Evolutionary conservation across 108 stramenopile species (phyloP).

Genomic region (Phaeodactylum tricornutum): DNA sequence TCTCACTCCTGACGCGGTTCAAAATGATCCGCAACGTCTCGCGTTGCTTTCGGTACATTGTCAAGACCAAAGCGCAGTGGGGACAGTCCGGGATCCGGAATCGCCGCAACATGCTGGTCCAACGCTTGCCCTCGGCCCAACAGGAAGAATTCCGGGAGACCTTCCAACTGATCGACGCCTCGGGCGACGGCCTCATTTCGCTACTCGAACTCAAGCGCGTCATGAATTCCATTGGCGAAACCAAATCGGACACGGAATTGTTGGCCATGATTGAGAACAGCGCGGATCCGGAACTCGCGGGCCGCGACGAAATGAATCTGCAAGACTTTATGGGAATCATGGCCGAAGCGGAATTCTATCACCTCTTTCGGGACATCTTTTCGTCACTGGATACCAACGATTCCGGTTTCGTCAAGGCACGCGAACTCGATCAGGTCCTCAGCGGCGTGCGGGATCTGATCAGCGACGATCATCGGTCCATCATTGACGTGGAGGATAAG

Average conservation of each 20-base stretch:
- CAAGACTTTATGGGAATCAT: slow-evolving; percentile 78
- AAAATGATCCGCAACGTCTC: slow-evolving; percentile 61
- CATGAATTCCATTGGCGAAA: slow-evolving; percentile 38
- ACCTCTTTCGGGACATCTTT: slow-evolving; percentile 77
- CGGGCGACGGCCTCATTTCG: slow-evolving; percentile 45
- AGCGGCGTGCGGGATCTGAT: slow-evolving; percentile 76
- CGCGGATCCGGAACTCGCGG: slow-evolving; percentile 29
- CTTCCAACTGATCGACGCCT: slow-evolving; percentile 55
- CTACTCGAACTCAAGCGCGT: slow-evolving; percentile 54
- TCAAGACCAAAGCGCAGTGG: slow-evolving; percentile 46
- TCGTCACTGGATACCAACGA: slow-evolving; percentile 51
- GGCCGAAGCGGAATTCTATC: slow-evolving; percentile 81
- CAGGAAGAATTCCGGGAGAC: slow-evolving; percentile 54
- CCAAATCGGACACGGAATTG: slow-evolving; percentile 33
- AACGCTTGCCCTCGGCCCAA: slow-evolving; percentile 45
- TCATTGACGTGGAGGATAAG: slow-evolving; percentile 77
- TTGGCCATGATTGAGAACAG: slow-evolving; percentile 53
- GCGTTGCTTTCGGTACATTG: slow-evolving; percentile 73
- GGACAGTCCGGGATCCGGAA: slow-evolving; percentile 48
- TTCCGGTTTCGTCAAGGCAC: slow-evolving; percentile 64
- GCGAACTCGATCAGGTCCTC: slow-evolving; percentile 57
- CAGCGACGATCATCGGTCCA: slow-evolving; percentile 73
- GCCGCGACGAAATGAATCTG: slow-evolving; percentile 37
- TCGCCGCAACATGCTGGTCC: slow-evolving; percentile 52
- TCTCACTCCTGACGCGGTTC: slow-evolving; percentile 39